Evolutionary conservation across 805 yeast species (phyloP), one percentile per base, ranked within the genome.

Genomic region (Nakazawaea anatomiae): DNA sequence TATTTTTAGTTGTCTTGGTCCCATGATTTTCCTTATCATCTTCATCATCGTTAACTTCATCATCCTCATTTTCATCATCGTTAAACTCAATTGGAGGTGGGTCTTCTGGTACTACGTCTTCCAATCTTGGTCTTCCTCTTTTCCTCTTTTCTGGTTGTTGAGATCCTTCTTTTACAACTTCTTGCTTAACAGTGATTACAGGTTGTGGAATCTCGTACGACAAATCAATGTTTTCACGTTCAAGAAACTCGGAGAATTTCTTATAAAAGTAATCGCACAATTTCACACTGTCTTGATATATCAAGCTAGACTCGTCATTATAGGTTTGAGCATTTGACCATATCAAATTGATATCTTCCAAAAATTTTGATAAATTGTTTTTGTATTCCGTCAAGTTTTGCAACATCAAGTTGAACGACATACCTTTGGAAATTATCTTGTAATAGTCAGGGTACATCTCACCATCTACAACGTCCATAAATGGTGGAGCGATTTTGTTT

Each of bases 361-460:
- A 68, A 59, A 89, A 87, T 46, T 74, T 80, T 38, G 76, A 78
- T 52, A 89, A 74, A 14, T 67, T 66, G 39, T 77, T 75, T 3
- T 74, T 71, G 53, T 80, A 79, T 32, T 77, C 73, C 28, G 81
- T 79, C 42, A 90, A 61, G 46, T 77, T 76, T 25, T 68, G 68
- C 54, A 75, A 69, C 9, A 92, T 78, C 34, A 79, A 73, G 47
- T 74, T 75, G 58, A 92, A 77, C 1, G 96, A 79, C 65, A 89
- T 86, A 11, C 96, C 96, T 49, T 76, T 71, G 55, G 80, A 76
- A 42, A 92, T 83, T 6, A 87, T 70, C 55, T 79, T 76, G 67
- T 84, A 84, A 69, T 91, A 91, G 59, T 87, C 96, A 1, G 96
- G 96, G 58, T 86, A 85, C 52, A 77, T 79, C 11, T 78, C 77